Evolutionary conservation across 352 stramenopile species (phyloP).

Genomic region (Pythium guiyangense): DNA sequence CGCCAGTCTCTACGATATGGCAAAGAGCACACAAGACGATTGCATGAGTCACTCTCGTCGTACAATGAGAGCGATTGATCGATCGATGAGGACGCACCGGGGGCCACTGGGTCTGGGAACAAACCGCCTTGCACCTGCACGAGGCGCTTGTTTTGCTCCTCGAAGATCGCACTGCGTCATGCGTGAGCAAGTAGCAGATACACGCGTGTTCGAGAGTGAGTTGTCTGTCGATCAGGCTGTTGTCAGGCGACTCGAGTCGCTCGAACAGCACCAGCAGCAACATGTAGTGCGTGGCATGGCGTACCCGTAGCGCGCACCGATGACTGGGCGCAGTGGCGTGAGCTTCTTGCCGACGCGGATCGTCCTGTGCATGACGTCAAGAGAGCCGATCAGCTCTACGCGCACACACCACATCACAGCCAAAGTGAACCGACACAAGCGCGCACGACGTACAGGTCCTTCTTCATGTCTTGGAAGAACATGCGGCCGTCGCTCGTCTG

Average conservation of each 20-base stretch:
- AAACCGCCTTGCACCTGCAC: slow-evolving; percentile 64
- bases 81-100: slow-evolving; percentile 25
- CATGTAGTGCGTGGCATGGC: background rate
- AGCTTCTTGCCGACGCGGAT: slow-evolving; percentile 85
- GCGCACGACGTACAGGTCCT: slow-evolving; percentile 46
- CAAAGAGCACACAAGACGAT: background rate
- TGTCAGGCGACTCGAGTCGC: background rate
- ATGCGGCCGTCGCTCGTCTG: slow-evolving; percentile 80
- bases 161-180: slow-evolving; percentile 57
- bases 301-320: slow-evolving; percentile 72
- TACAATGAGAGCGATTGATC: background rate
- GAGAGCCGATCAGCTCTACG: no score
- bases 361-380: slow-evolving; percentile 14
- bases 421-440: background rate
- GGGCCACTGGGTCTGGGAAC: slow-evolving; percentile 77
- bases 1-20: slow-evolving; percentile 51
- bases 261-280: no score
- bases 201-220: no score
- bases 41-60: background rate
- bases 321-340: slow-evolving; percentile 59
- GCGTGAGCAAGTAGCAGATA: no score
- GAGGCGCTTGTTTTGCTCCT: slow-evolving; percentile 81
- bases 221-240: no score
- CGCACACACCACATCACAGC: no score
- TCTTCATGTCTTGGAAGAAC: slow-evolving; percentile 79